Evolutionary conservation across 495 filamentous ascomycete species (phyloP).

Genomic region (Aspergillus indologenus): DNA sequence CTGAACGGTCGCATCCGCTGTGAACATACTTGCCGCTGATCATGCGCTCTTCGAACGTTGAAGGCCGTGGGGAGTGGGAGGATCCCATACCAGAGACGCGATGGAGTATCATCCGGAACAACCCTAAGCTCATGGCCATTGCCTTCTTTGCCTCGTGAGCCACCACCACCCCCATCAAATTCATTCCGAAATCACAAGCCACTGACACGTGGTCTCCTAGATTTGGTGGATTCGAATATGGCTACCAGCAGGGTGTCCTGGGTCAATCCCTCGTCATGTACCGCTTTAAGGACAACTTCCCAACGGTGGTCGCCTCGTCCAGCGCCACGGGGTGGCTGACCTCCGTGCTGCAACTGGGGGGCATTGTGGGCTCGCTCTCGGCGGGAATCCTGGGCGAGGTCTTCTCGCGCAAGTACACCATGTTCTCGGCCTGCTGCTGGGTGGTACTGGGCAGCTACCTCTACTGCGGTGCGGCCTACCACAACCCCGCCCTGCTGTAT

Average conservation of each 20-base stretch:
- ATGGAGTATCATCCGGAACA: constrained; percentile 8
- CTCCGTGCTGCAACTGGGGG: constrained; percentile 71
- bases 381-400: constrained; percentile 56
- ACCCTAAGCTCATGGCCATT: constrained; percentile 42
- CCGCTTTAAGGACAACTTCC: constrained; percentile 43
- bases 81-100: not conserved
- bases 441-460: constrained; percentile 60
- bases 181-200: too few relatives aligned
- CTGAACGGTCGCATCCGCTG: too few relatives aligned
- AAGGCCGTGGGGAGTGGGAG: too few relatives aligned
- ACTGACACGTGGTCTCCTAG: constrained; percentile 11
- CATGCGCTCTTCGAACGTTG: too few relatives aligned
- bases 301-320: constrained; percentile 36
- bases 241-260: constrained; percentile 46
- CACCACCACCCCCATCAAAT: too few relatives aligned
- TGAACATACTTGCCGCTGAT: too few relatives aligned
- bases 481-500: constrained; percentile 59
- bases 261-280: constrained; percentile 44
- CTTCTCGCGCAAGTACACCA: constrained; percentile 64
- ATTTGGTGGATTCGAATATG: constrained; percentile 47
- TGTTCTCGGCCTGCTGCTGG: constrained; percentile 70
- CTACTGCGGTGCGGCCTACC: constrained; percentile 47
- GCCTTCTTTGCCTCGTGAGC: constrained; percentile 43
- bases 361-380: constrained; percentile 65
- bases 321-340: constrained; percentile 44